These are phyloP conservation scores for Aaosphaeria pasadenensis DNA, from an alignment of 2,329 filamentous ascomycete species.

Conservation along the genomic window DNA sequence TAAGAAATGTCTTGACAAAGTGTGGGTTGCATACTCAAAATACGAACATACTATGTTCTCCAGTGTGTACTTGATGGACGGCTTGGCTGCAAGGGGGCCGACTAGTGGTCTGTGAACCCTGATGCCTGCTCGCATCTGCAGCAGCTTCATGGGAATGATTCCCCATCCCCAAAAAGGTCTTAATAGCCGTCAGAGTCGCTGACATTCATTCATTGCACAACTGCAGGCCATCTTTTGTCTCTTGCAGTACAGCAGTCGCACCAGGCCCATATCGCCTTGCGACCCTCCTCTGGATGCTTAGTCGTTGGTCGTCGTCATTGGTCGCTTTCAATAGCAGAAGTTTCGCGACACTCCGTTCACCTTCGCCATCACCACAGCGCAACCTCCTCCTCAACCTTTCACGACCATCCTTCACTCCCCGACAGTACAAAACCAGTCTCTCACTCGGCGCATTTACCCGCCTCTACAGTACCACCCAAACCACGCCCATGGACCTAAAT, in stretches of 20 bases:
- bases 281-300: conserved; percentile 16
- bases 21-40: no score
- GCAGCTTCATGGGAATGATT: background rate
- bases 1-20: no score
- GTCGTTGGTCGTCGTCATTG: conserved; percentile 23
- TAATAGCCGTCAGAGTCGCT: background rate
- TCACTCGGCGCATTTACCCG: background rate
- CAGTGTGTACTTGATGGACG: no score
- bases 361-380: background rate
- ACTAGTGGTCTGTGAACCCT: background rate
- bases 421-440: background rate
- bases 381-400: conserved; percentile 8
- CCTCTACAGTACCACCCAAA: background rate
- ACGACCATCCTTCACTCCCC: conserved; percentile 1
- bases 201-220: background rate
- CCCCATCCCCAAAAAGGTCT: background rate
- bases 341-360: conserved; percentile 11
- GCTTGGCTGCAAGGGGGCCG: background rate
- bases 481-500: conserved; percentile 47
- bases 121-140: background rate
- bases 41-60: no score
- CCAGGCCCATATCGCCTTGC: background rate
- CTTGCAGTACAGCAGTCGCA: background rate
- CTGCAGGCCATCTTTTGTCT: background rate
- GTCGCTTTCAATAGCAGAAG: conserved; percentile 24